Evolutionary conservation across 1,284 basidiomycete genomes (phyloP).

Genomic region (Ganoderma multipileum): DNA sequence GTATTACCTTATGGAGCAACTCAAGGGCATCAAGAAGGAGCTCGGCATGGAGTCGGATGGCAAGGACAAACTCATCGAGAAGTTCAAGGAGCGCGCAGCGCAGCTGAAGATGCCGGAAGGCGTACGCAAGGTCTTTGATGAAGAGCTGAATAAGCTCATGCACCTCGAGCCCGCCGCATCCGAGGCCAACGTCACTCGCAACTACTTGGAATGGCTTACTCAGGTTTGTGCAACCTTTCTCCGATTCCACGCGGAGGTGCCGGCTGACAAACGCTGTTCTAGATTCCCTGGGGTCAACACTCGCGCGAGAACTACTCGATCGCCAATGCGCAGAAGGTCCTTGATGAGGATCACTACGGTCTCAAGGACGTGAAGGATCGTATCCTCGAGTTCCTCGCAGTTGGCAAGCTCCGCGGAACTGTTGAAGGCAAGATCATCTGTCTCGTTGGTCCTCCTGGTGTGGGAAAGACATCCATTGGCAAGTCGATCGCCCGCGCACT

Average conservation of each 20-base stretch:
- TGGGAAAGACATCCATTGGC: constrained; percentile 94
- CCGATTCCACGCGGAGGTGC: neutral
- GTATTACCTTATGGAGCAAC: constrained; percentile 98
- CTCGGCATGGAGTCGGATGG: constrained; percentile 97
- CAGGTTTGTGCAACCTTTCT: constrained; percentile 55
- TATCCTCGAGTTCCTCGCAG: constrained; percentile 97
- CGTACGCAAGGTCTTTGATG: constrained; percentile 95
- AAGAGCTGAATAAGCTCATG: constrained; percentile 93
- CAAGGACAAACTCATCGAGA: constrained; percentile 97
- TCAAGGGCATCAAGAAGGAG: constrained; percentile 99
- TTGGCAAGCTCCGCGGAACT: constrained; percentile 94
- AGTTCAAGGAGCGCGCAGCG: constrained; percentile 92
- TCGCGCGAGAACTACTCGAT: constrained; percentile 95
- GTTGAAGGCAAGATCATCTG: constrained; percentile 99
- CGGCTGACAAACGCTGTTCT: constrained; percentile 12
- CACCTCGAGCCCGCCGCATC: constrained; percentile 92
- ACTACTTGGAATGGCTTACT: constrained; percentile 96
- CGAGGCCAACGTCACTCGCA: constrained; percentile 96
- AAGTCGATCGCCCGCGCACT: constrained; percentile 94
- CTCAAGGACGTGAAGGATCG: constrained; percentile 96
- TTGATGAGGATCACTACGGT: constrained; percentile 98
- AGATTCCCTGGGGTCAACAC: constrained; percentile 97
- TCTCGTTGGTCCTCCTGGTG: constrained; percentile 95
- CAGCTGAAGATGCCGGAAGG: constrained; percentile 92
- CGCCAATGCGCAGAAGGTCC: constrained; percentile 81